Evolutionary conservation across 768 basidiomycete genomes (phyloP).

Genomic region (Lactarius tabidus): DNA sequence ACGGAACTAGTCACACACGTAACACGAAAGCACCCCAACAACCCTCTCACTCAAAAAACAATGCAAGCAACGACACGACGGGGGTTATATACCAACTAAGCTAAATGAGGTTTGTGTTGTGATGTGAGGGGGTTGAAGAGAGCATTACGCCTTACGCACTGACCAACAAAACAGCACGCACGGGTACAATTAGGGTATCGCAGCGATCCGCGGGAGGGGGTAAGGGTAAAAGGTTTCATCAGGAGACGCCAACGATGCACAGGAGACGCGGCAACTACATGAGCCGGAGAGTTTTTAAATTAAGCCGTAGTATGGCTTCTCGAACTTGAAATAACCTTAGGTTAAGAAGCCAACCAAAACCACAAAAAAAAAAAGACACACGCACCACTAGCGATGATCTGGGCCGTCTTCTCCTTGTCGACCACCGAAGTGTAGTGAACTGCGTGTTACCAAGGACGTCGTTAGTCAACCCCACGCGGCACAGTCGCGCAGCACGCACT

Average conservation of each 20-base stretch:
- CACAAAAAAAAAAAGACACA: constrained; percentile 10
- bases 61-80: background rate
- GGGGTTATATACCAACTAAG: constrained; percentile 11
- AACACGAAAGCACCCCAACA: background rate
- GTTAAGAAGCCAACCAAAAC: background rate
- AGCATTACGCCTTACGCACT: background rate
- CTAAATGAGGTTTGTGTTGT: constrained; percentile 13
- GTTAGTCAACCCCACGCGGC: background rate
- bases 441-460: constrained; percentile 32
- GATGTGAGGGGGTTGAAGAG: background rate
- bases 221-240: background rate
- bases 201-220: background rate
- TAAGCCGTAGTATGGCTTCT: constrained; percentile 54
- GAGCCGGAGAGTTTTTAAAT: constrained; percentile 57
- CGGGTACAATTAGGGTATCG: constrained; percentile 12
- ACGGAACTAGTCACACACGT: too few species aligned
- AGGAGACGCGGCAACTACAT: constrained; percentile 29
- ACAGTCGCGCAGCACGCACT: constrained; percentile 42
- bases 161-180: too few species aligned
- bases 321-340: constrained; percentile 43
- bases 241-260: background rate
- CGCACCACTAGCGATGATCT: constrained; percentile 70
- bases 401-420: constrained; percentile 69
- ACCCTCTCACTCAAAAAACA: background rate
- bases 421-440: constrained; percentile 80